Evolutionary conservation across 345 rosid species (phyloP).

Genomic region (Pistacia atlantica): DNA sequence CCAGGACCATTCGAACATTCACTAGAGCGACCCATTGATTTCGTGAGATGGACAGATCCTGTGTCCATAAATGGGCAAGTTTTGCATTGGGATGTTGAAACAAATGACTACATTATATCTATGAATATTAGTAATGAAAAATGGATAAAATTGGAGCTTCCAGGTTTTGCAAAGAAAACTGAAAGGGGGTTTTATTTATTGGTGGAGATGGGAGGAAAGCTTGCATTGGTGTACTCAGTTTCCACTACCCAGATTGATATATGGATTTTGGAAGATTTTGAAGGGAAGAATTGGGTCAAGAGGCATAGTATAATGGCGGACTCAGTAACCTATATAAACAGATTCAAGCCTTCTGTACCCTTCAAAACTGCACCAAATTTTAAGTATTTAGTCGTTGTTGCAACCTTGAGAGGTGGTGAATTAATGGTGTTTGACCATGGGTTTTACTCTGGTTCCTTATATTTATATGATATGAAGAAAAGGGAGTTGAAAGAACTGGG

Average conservation of each 20-base stretch:
- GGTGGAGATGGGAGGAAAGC: constrained; percentile 14
- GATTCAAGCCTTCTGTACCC: not conserved
- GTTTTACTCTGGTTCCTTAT: not conserved
- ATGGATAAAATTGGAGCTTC: not conserved
- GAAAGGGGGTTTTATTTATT: not conserved
- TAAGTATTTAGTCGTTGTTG: not conserved
- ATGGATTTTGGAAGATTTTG: constrained; percentile 20
- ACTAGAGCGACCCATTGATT: not conserved
- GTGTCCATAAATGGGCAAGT: constrained; percentile 1
- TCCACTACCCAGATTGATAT: constrained; percentile 2
- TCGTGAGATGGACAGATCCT: not conserved
- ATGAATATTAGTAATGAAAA: constrained; percentile 17
- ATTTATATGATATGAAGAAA: constrained; percentile 8
- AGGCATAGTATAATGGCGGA: constrained; percentile 5
- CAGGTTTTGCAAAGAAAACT: not conserved
- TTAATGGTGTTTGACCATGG: not conserved
- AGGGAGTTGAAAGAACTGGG: not conserved
- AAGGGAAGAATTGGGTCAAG: constrained; percentile 17
- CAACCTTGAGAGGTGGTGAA: constrained; percentile 5
- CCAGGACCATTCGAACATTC: constrained; percentile 8
- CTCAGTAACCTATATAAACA: not conserved
- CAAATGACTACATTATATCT: constrained; percentile 14
- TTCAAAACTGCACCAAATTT: not conserved
- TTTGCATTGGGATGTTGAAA: constrained; percentile 19
- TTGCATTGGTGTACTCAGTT: not conserved